Evolutionary conservation across 352 stramenopile genomes (phyloP).

Genomic region (Globisporangium canariense): DNA sequence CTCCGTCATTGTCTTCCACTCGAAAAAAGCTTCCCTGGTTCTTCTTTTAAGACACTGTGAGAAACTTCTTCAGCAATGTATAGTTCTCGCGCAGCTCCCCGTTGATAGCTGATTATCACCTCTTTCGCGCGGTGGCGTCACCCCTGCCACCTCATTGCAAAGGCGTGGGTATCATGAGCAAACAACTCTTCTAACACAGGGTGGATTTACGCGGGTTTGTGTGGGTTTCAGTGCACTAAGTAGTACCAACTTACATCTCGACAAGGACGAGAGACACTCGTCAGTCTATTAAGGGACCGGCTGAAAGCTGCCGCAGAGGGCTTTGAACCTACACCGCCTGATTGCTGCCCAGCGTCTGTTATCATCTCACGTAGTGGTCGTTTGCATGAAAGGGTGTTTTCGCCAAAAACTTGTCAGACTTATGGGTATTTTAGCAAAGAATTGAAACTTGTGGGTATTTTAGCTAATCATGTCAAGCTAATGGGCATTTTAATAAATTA

Average conservation of each 20-base stretch:
- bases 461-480: too few species aligned
- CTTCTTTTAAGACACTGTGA: too few species aligned
- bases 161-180: slow-evolving; percentile 7
- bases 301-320: not conserved
- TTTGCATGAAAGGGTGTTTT: not conserved
- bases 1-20: too few species aligned
- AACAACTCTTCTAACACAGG: slow-evolving; percentile 3
- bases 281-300: not conserved
- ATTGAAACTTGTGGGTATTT: too few species aligned
- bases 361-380: not conserved
- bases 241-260: not conserved
- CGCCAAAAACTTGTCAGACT: too few species aligned
- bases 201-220: slow-evolving; percentile 3
- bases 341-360: not conserved
- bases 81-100: too few species aligned
- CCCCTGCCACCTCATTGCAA: slow-evolving; percentile 1
- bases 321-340: not conserved
- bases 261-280: slow-evolving; percentile 1
- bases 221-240: slow-evolving; percentile 3
- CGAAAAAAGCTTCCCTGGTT: too few species aligned
- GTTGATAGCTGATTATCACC: too few species aligned
- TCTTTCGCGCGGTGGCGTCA: not conserved
- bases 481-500: too few species aligned
- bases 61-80: too few species aligned
- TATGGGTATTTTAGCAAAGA: too few species aligned